These are phyloP conservation scores for Wickerhamomyces sp. DNA, from an alignment of 1,139 yeast genomes.

Conservation along the genomic window DNA sequence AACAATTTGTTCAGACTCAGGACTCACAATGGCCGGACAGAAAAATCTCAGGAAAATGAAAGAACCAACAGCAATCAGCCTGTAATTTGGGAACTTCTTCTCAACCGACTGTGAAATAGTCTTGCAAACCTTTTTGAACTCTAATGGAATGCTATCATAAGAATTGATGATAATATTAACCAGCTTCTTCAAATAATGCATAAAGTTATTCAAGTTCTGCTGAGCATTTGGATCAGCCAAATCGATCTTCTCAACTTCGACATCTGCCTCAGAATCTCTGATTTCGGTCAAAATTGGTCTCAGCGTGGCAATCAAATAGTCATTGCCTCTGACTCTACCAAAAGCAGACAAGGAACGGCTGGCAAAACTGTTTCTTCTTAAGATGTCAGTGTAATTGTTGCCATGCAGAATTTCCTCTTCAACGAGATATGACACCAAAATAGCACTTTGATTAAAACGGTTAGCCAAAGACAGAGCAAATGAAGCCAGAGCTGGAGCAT, in stretches of 20 bases:
- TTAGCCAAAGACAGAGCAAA: slow-evolving; percentile 62
- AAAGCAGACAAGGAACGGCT: slow-evolving; percentile 70
- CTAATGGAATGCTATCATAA: slow-evolving; percentile 56
- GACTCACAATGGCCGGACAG: slow-evolving; percentile 90
- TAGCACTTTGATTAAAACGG: slow-evolving; percentile 47
- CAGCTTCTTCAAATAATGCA: slow-evolving; percentile 51
- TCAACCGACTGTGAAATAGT: slow-evolving; percentile 63
- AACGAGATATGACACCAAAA: slow-evolving; percentile 51
- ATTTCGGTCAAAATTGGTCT: slow-evolving; percentile 52
- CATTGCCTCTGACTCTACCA: slow-evolving; percentile 61
- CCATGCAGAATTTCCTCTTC: slow-evolving; percentile 58
- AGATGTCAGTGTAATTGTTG: slow-evolving; percentile 61
- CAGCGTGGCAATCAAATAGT: slow-evolving; percentile 49
- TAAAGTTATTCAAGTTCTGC: slow-evolving; percentile 45
- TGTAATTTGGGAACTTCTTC: slow-evolving; percentile 58
- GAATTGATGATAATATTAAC: slow-evolving; percentile 61
- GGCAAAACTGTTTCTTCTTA: slow-evolving; percentile 78
- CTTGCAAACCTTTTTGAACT: slow-evolving; percentile 69
- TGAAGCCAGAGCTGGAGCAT: slow-evolving; percentile 68
- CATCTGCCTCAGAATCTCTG: slow-evolving; percentile 42
- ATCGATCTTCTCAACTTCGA: slow-evolving; percentile 61
- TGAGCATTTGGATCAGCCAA: slow-evolving; percentile 35
- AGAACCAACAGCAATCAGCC: slow-evolving; percentile 76
- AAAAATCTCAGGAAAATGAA: slow-evolving; percentile 79
- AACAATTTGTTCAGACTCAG: slow-evolving; percentile 60